Conservation (phyloP, 2,329 filamentous ascomycete genomes). For the Emericellopsis atlantica region DNA sequence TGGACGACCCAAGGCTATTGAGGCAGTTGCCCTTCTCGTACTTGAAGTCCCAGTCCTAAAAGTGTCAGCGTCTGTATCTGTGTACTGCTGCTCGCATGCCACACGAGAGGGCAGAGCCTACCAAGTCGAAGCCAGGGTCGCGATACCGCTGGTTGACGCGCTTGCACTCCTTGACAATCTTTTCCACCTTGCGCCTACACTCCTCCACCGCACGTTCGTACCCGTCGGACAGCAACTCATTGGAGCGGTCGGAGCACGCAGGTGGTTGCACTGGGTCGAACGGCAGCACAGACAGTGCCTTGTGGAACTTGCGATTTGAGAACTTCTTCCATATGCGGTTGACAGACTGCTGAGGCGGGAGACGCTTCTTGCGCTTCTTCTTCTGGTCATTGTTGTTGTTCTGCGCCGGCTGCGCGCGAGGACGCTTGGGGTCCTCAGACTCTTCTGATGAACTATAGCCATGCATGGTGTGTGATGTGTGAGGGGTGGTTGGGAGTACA, state of each 20-base stretch:
- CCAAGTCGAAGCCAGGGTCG: conserved; percentile 48
- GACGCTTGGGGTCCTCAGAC: conserved; percentile 31
- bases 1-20: conserved; percentile 36
- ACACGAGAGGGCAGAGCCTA: conserved; percentile 10
- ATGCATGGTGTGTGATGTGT: conserved; percentile 16
- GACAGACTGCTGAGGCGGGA: conserved; percentile 52
- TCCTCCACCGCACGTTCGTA: conserved; percentile 53
- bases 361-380: conserved; percentile 45
- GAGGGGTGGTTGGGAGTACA: background rate
- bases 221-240: conserved; percentile 45
- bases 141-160: conserved; percentile 71
- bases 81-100: no score
- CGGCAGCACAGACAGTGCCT: conserved; percentile 52
- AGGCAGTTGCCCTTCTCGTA: conserved; percentile 45
- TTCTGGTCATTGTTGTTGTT: conserved; percentile 20
- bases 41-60: conserved; percentile 54
- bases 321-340: conserved; percentile 55
- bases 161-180: conserved; percentile 53
- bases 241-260: conserved; percentile 36
- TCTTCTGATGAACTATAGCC: conserved; percentile 38
- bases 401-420: conserved; percentile 18
- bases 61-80: conserved; percentile 6
- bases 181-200: conserved; percentile 48
- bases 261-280: conserved; percentile 45
- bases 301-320: conserved; percentile 46